phyloP scores from a whole-genome alignment of 2,329 filamentous ascomycete genomes.

The Arachnomyces sp. region DNA sequence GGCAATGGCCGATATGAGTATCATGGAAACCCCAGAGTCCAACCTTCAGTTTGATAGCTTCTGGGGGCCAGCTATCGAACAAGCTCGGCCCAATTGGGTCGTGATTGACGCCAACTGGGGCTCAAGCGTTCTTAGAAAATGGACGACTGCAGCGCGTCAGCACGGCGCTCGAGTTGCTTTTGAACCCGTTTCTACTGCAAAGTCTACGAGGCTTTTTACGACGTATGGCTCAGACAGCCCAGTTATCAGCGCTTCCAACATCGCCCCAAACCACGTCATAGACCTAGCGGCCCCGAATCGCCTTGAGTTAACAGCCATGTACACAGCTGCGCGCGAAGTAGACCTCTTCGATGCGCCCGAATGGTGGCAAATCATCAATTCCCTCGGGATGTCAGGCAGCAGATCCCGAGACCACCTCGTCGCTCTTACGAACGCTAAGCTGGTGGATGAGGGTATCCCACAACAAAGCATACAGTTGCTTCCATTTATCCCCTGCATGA shows the following conservation, averaged over 20 bases:
- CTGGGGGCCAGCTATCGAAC: conserved; percentile 54
- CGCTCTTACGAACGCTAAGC: conserved; percentile 52
- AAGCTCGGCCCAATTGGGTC: conserved; percentile 61
- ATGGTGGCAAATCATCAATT: conserved; percentile 77
- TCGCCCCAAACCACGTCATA: conserved; percentile 56
- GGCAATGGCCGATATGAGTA: conserved; percentile 92
- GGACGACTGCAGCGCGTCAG: conserved; percentile 55
- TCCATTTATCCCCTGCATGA: conserved; percentile 75
- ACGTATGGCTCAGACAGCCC: conserved; percentile 14
- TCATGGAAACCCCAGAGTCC: conserved; percentile 49
- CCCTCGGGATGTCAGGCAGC: conserved; percentile 61
- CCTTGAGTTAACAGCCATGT: conserved; percentile 73
- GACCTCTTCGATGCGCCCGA: conserved; percentile 59
- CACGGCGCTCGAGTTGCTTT: conserved; percentile 59
- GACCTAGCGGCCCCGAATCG: conserved; percentile 75
- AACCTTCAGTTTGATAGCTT: conserved; percentile 38
- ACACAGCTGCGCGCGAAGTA: conserved; percentile 56
- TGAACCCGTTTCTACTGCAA: conserved; percentile 80
- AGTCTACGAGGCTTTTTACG: conserved; percentile 61
- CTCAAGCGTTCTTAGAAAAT: conserved; percentile 54
- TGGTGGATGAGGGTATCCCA: conserved; percentile 74
- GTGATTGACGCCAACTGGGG: conserved; percentile 86
- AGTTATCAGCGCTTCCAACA: conserved; percentile 24
- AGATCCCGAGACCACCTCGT: conserved; percentile 65
- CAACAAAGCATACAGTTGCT: conserved; percentile 76